A percentile compares a stretch with the other conserved stretches of the same genome.
phyloP scores from a whole-genome alignment of 2,329 filamentous ascomycete species.

The Cryphonectria nitschkei region DNA sequence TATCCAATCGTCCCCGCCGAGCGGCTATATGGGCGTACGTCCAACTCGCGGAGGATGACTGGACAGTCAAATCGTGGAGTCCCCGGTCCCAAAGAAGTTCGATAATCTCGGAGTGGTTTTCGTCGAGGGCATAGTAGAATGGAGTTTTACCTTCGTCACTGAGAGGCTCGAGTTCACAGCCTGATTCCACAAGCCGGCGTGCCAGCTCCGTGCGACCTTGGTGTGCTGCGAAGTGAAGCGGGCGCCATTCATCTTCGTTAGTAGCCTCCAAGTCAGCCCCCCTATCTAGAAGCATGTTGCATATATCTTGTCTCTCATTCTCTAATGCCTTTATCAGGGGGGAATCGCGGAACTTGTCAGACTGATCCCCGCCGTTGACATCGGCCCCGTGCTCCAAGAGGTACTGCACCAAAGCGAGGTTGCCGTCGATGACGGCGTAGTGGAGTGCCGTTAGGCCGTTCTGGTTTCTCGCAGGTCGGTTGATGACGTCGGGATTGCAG shows the following conservation, averaged over 20 bases:
- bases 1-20: not conserved
- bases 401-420: not conserved
- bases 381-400: not conserved
- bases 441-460: not conserved
- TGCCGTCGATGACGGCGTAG: not conserved
- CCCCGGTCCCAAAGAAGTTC: not conserved
- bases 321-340: not conserved
- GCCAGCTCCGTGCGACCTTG: not conserved
- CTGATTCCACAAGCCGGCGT: not conserved
- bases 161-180: not conserved
- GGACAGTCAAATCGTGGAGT: not conserved
- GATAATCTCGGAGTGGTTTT: not conserved
- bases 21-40: not conserved
- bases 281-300: not conserved
- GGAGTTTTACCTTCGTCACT: not conserved
- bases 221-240: not conserved
- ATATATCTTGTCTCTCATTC: not conserved
- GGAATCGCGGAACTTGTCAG: not conserved
- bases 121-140: not conserved
- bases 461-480: not conserved
- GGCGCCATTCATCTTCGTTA: not conserved
- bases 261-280: not conserved
- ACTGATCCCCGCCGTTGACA: not conserved
- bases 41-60: not conserved
- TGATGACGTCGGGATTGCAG: not conserved